phyloP scores from a whole-genome alignment of 2,329 filamentous ascomycete species.

The Stagonosporopsis vannaccii region DNA sequence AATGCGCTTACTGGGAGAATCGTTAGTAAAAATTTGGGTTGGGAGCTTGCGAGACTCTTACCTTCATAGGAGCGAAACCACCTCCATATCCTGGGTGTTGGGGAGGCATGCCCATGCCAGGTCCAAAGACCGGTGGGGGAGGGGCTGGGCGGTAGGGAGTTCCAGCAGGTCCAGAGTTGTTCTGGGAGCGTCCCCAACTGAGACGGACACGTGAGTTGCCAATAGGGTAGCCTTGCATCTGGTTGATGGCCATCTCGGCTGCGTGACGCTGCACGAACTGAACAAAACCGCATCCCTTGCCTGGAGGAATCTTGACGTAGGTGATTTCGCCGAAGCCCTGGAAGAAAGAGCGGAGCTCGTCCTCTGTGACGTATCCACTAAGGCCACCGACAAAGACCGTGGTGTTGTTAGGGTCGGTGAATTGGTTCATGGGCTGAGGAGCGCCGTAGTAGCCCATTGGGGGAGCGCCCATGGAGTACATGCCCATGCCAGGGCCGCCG shows the following conservation, averaged over 20 bases:
- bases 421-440: slow-evolving; percentile 95
- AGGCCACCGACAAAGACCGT: slow-evolving; percentile 98
- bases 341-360: slow-evolving; percentile 99
- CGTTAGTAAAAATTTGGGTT: slow-evolving; percentile 22
- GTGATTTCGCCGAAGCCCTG: slow-evolving; percentile 99
- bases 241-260: slow-evolving; percentile 99
- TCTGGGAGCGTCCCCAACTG: slow-evolving; percentile 97
- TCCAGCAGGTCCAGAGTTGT: slow-evolving; percentile 95
- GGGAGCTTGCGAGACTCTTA: slow-evolving; percentile 39
- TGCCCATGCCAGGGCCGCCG: slow-evolving; percentile 57
- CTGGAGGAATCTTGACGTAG: slow-evolving; percentile 99
- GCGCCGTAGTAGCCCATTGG: slow-evolving; percentile 70
- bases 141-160: slow-evolving; percentile 97
- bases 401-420: slow-evolving; percentile 99
- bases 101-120: slow-evolving; percentile 72
- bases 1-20: slow-evolving; percentile 46
- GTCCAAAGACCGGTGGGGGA: slow-evolving; percentile 72
- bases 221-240: slow-evolving; percentile 99
- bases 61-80: slow-evolving; percentile 73
- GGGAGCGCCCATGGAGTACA: slow-evolving; percentile 75
- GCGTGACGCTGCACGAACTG: slow-evolving; percentile 99
- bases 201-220: slow-evolving; percentile 97
- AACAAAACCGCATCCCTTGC: slow-evolving; percentile 98
- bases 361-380: slow-evolving; percentile 97
- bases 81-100: slow-evolving; percentile 63